Base-by-base conservation (phyloP, 768 basidiomycete genomes). In the Lactarius sp. region DNA sequence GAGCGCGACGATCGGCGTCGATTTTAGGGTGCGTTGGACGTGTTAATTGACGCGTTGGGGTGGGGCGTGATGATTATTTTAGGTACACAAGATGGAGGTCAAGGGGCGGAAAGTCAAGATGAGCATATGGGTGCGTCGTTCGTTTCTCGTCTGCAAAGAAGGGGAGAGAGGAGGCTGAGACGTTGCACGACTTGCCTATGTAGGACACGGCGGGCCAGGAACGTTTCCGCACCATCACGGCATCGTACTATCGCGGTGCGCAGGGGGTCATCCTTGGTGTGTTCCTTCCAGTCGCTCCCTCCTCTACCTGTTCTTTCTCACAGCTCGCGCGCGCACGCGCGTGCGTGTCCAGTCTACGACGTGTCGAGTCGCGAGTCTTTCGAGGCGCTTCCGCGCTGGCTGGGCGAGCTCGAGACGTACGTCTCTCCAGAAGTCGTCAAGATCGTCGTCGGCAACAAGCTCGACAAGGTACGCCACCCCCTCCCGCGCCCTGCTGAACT, bases 131-230 rank as follows among this genome's bases (percentile, higher is more conserved):
- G 95, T 96, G 69, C 65, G 87, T 75, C n/a, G 2, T 27, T 27
- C 27, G 3, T 27, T 27, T 27, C 27, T 27, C 27, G 27, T 27
- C 27, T 27, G 27, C 27, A 0, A 3, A 18, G 6, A 27, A 52
- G 31, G 2, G 51, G 13, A 33, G 14, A 34, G 18, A 52, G 52
- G 10, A n/a, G n/a, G n/a, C n/a, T n/a, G 14, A 49, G 22, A 6
- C 4, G 2, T 18, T 44, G 1, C 13, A 3, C 37, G 7, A 12
- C 54, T 31, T 22, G 18, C 16, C 16, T 12, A 31, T 14, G n/a
- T 69, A 94, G 93, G 93, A 97, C 70, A 96, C 94, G 0, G 93
- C 94, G 55, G 96, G 97, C 0, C 96, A 98, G 74, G 97, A 99
- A 75, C 86, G 96, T 6, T 99, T 98, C 72, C 82, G 94, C 52